These are phyloP conservation scores for Nidularia pulvinata DNA, from an alignment of 768 basidiomycete genomes.

Conservation along the genomic window DNA sequence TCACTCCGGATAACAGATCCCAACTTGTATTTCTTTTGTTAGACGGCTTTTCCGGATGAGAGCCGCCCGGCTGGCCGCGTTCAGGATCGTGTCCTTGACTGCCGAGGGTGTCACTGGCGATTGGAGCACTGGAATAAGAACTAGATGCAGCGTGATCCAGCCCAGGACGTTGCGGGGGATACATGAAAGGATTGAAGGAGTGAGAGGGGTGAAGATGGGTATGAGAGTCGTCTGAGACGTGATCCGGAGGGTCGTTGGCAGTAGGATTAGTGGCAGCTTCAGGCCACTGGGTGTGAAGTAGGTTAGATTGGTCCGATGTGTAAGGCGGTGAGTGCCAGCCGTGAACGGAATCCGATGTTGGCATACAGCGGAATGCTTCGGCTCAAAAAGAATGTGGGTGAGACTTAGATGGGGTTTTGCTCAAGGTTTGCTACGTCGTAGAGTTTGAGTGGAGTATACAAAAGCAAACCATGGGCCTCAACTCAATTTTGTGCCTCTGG, in stretches of 20 bases:
- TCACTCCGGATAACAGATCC: constrained; percentile 48
- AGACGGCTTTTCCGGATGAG: neutral
- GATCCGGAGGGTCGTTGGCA: neutral
- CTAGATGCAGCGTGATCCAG: constrained; percentile 2
- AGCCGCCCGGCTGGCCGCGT: constrained; percentile 10
- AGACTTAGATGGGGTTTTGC: no score
- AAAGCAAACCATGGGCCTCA: no score
- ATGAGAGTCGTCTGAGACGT: neutral
- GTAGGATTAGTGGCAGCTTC: neutral
- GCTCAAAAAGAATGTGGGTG: no score
- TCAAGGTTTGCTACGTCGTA: no score
- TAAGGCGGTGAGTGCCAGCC: no score
- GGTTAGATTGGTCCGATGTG: no score
- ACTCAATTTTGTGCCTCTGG: no score
- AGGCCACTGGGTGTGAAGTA: no score
- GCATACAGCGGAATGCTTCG: no score
- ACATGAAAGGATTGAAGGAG: constrained; percentile 1
- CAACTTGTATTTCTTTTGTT: constrained; percentile 37
- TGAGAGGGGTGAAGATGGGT: neutral
- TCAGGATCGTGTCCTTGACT: constrained; percentile 15
- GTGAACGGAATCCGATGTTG: no score
- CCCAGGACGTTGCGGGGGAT: constrained; percentile 10
- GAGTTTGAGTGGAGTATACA: no score
- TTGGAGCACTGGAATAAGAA: constrained; percentile 10
- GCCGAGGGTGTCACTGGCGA: neutral